Evolutionary conservation across 768 basidiomycete genomes (phyloP), one percentile per base, ranked within the genome.

Genomic region (Xerocomus potaroensis): DNA sequence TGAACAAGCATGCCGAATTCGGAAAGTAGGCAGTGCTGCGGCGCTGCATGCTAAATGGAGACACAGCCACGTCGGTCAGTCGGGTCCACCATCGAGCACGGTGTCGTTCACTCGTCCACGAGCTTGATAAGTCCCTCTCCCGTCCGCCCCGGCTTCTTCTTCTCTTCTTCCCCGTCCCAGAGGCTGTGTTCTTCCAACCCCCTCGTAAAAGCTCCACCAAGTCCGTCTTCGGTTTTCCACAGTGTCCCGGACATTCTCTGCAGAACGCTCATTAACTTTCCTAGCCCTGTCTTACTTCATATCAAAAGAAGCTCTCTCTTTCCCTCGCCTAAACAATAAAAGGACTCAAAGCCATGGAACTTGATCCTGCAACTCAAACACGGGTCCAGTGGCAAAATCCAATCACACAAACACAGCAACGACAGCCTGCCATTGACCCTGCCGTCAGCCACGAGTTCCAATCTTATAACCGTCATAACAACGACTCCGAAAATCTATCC

Each of bases 281-380:
- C n/a, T n/a, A n/a, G n/a, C n/a, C n/a, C 41, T 55, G 29, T 43
- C 50, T 38, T 32, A 45, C 34, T 61, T 62, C 64, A 64, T 58
- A 65, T 65, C 64, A 64, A 59, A 64, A 57, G 59, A 67, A 65
- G 55, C 51, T 56, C 43, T 54, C 48, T 49, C 43, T 59, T 64
- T 66, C 65, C 63, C 63, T 65, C 64, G 64, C 64, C 51, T 65
- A 66, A 67, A 59, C 53, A 64, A 67, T 66, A 66, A 62, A 65
- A 64, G 61, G 56, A 55, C 59, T 45, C 52, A 48, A 42, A 53
- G 54, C 53, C 64, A 64, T 71, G 67, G 61, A 63, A 54, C 51
- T 62, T 55, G 65, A 70, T 57, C 60, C 66, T 22, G 51, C 60
- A 54, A 55, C 57, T 50, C 58, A 57, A 52, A 53, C 65, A 62